Evolutionary conservation across 2,329 filamentous ascomycete genomes (phyloP).

Genomic region (Dactylonectria macrodidyma): DNA sequence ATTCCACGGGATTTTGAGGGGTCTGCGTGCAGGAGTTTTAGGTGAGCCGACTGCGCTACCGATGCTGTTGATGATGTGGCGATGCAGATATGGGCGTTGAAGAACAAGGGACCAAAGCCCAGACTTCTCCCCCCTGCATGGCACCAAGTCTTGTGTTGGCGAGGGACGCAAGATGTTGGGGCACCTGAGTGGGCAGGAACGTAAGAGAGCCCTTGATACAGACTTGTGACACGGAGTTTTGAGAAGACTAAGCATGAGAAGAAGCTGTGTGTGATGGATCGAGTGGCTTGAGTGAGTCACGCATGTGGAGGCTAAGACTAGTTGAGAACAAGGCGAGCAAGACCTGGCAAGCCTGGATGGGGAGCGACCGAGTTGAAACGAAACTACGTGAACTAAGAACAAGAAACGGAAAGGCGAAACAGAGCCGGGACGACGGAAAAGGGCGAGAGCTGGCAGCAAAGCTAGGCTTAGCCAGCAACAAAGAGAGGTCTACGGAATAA

Average conservation of each 20-base stretch:
- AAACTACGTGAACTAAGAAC: neutral
- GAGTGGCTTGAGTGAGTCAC: constrained; percentile 29
- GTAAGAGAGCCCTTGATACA: constrained; percentile 18
- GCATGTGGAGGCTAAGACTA: constrained; percentile 11
- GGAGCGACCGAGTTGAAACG: constrained; percentile 24
- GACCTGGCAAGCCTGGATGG: constrained; percentile 18
- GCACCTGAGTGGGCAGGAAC: constrained; percentile 16
- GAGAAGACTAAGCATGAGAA: constrained; percentile 18
- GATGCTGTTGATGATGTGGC: constrained; percentile 31
- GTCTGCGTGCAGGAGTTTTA: constrained; percentile 14
- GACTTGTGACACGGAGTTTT: constrained; percentile 1
- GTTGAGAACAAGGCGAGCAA: constrained; percentile 7
- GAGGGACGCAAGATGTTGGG: constrained; percentile 10
- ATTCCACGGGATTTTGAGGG: constrained; percentile 6
- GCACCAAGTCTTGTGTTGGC: neutral
- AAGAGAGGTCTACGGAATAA: too few relatives aligned
- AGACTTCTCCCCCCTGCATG: constrained; percentile 10
- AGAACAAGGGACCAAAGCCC: constrained; percentile 5
- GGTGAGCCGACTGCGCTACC: constrained; percentile 10
- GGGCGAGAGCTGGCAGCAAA: constrained; percentile 12
- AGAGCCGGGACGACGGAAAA: constrained; percentile 12
- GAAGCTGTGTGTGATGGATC: constrained; percentile 11
- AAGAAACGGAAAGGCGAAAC: constrained; percentile 24
- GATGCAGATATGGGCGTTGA: constrained; percentile 24
- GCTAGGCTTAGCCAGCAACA: neutral